Evolutionary conservation across 768 basidiomycete species (phyloP).

Genomic region (Xanthoconium purpureum): DNA sequence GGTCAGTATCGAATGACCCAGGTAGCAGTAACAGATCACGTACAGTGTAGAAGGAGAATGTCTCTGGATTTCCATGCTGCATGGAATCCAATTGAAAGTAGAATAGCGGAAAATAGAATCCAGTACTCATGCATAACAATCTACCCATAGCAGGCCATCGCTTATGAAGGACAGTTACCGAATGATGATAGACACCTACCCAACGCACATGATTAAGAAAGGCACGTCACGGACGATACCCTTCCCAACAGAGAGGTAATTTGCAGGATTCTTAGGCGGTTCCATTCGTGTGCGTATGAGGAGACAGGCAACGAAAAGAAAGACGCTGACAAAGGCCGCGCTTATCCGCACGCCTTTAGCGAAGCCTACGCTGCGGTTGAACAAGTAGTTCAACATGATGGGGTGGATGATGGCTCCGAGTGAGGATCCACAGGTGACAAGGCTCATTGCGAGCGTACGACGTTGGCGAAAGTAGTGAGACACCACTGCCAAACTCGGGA

Average conservation of each 20-base stretch:
- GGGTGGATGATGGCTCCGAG: constrained; percentile 25
- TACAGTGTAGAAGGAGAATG: constrained; percentile 57
- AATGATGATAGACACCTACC: constrained; percentile 13
- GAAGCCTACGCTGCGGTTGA: constrained; percentile 32
- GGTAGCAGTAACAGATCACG: background rate
- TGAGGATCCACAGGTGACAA: constrained; percentile 40
- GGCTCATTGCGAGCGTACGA: constrained; percentile 44
- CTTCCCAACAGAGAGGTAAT: constrained; percentile 16
- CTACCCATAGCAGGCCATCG: background rate
- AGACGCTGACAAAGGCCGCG: constrained; percentile 38
- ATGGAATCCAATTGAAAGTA: constrained; percentile 55
- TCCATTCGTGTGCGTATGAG: constrained; percentile 41
- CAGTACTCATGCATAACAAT: constrained; percentile 30
- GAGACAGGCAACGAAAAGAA: constrained; percentile 34
- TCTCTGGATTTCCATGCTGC: constrained; percentile 41
- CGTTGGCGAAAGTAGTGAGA: constrained; percentile 44
- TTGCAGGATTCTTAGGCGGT: constrained; percentile 17
- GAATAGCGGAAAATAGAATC: constrained; percentile 53
- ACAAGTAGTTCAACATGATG: constrained; percentile 32
- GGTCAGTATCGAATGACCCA: background rate
- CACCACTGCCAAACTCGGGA: constrained; percentile 43
- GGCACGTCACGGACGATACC: constrained; percentile 15
- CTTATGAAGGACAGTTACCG: background rate
- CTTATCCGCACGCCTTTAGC: constrained; percentile 47
- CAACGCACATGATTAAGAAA: constrained; percentile 18